Base-by-base conservation (phyloP, 2,329 filamentous ascomycete genomes). In the Fusarium azukiicola region DNA sequence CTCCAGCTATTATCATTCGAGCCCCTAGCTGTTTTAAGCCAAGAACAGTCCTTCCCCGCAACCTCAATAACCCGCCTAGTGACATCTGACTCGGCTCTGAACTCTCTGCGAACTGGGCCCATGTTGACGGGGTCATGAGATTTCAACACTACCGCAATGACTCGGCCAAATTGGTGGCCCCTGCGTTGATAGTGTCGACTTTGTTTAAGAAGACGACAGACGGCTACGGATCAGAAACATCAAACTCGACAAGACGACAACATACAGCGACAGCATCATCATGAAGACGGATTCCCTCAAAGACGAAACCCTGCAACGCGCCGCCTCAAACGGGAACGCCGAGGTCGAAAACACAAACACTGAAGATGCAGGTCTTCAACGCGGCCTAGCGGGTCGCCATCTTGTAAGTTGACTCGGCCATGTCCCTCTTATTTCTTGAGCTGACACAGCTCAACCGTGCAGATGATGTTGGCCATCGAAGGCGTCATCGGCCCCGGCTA, bases 381-480 rank as follows among this genome's bases (percentile, higher is more conserved):
- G 63, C 19, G 63, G 63, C 46, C 38, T 67, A 9, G 63, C 63
- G 6, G 44, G 63, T 1, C 63, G 63, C 63, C 63, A 67, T 67
- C 63, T 67, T 67, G 44, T 67, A 49, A 40, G 63, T 67, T 67
- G 32, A 49, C 44, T 67, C 63, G 21, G 63, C 63, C 46, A 49
- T 40, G 21, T 6, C 36, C 12, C 23, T n/a, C 63, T 38, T 47
- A 46, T 67, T 27, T 49, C 32, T 40, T 14, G 4, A 5, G 44
- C 9, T 67, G 44, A 67, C 63, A 32, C 63, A 67, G 63, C 63
- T 67, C 63, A 3, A 44, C 32, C 6, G n/a, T 61, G 16, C 49
- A 75, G 73, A 75, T 75, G 70, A 75, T 75, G 73, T 40, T 73
- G 66, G 73, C 71, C n/a, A 75, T 73, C 13, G 70, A 70, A 17